Conservation (phyloP, 768 basidiomycete species). For the Neoboletus brunneissimus region DNA sequence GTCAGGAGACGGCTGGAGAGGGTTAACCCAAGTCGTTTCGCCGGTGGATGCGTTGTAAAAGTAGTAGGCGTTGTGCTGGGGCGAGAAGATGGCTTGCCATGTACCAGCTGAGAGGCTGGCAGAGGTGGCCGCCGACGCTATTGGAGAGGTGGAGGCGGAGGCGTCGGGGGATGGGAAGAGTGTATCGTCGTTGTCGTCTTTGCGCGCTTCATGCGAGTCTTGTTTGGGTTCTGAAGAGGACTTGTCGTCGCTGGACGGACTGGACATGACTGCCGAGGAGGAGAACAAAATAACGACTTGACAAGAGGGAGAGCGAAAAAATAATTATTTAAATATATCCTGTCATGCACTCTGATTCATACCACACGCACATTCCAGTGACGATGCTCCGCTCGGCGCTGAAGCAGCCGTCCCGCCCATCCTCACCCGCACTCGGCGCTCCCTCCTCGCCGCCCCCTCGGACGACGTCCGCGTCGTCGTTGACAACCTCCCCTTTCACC, state of each 20-base stretch:
- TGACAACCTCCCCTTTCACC: constrained; percentile 18
- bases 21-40: constrained; percentile 85
- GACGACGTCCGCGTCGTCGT: constrained; percentile 19
- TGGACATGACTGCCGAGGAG: constrained; percentile 9
- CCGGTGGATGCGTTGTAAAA: constrained; percentile 75
- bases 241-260: neutral
- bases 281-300: neutral
- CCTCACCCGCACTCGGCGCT: constrained; percentile 13
- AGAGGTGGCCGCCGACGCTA: neutral
- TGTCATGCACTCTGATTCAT: neutral
- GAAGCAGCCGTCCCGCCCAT: constrained; percentile 40
- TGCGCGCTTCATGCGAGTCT: neutral
- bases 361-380: constrained; percentile 13
- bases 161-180: neutral
- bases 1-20: constrained; percentile 45
- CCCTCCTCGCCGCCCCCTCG: constrained; percentile 27
- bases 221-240: too few relatives aligned
- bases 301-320: neutral
- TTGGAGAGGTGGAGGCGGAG: constrained; percentile 3
- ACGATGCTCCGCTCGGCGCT: constrained; percentile 51
- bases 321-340: constrained; percentile 1
- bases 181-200: constrained; percentile 1
- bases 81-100: constrained; percentile 84
- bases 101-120: constrained; percentile 31
- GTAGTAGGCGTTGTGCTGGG: constrained; percentile 78